Conservation (phyloP, 2,329 filamentous ascomycete species). For the Thelonectria discophora region DNA sequence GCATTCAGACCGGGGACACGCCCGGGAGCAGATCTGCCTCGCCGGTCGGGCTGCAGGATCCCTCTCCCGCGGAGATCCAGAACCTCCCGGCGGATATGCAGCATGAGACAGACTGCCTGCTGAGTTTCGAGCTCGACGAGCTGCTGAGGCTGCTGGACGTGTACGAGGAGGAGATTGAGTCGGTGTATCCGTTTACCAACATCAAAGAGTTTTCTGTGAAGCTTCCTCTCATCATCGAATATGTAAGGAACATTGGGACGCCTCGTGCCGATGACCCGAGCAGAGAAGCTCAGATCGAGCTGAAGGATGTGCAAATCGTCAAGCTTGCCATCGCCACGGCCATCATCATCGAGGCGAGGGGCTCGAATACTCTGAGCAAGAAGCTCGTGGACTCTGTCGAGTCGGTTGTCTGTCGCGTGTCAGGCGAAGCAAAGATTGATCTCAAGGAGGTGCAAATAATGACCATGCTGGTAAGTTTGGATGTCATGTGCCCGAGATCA, state of each 20-base stretch:
- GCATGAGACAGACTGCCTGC: constrained; percentile 7
- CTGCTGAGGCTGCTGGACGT: constrained; percentile 27
- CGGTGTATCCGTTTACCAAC: constrained; percentile 48
- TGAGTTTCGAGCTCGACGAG: constrained; percentile 17
- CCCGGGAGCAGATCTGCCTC: constrained; percentile 38
- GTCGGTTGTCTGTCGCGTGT: not conserved
- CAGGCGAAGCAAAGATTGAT: constrained; percentile 9
- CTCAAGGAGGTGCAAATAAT: constrained; percentile 23
- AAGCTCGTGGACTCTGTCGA: constrained; percentile 46
- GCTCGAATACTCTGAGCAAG: constrained; percentile 41
- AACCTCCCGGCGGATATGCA: not conserved
- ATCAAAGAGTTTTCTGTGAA: constrained; percentile 27
- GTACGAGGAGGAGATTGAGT: constrained; percentile 53
- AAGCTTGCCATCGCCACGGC: constrained; percentile 48
- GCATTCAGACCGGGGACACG: constrained; percentile 43
- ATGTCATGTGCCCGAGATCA: too few species aligned
- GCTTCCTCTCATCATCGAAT: constrained; percentile 7
- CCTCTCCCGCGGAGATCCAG: constrained; percentile 26
- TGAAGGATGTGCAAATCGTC: constrained; percentile 45
- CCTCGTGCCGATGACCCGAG: not conserved
- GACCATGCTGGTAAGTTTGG: constrained; percentile 18
- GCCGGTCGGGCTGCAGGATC: constrained; percentile 42
- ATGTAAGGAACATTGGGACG: constrained; percentile 2
- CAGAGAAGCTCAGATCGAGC: constrained; percentile 1
- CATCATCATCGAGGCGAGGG: constrained; percentile 46